Evolutionary conservation across 2,329 filamentous ascomycete species (phyloP), one percentile per base, ranked within the genome.

Genomic region (Monilinia aucupariae): DNA sequence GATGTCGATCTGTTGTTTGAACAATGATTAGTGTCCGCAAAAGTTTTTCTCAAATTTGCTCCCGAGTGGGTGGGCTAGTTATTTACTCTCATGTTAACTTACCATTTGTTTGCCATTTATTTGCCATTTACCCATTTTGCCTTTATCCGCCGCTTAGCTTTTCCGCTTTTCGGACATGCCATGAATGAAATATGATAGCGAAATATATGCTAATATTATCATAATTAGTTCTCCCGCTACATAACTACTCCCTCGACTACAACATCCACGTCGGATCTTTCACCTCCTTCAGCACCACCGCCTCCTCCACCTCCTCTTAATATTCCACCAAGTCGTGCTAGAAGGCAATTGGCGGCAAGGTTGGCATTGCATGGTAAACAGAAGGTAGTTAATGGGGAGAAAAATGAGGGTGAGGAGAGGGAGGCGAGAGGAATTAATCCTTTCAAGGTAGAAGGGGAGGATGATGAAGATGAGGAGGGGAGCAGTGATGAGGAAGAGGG

Each of bases 291-390:
- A 15, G 81, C 84, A 8, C 84, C 84, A 3, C 84, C 84, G 2
- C 82, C 85, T 0, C 88, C 88, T n/a, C 89, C 86, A 27, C 87
- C 90, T 39, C 91, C 92, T 15, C 80, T 96, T 71, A 94, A 93
- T 74, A 86, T 93, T 43, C 87, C 90, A 0, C 92, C 93, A 2
- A 96, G 91, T 9, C 86, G 93, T 59, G 93, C 93, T 9, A 86
- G 93, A 58, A 82, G 91, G 62, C 91, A 96, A 75, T 83, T 97
- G n/a, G 92, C 92, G n/a, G 90, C 90, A 15, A 86, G 92, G 15
- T 81, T 97, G 71, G 85, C 90, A 2, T 84, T 89, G 76, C 89
- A 91, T 68, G 85, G 86, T 68, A 88, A 90, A 74, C 84, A 85
- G 68, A 72, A 71, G 27, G 53, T 64, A 2, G 34, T 58, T 4